phyloP scores from a whole-genome alignment of 2,329 filamentous ascomycete genomes.

The Claviceps sp. region DNA sequence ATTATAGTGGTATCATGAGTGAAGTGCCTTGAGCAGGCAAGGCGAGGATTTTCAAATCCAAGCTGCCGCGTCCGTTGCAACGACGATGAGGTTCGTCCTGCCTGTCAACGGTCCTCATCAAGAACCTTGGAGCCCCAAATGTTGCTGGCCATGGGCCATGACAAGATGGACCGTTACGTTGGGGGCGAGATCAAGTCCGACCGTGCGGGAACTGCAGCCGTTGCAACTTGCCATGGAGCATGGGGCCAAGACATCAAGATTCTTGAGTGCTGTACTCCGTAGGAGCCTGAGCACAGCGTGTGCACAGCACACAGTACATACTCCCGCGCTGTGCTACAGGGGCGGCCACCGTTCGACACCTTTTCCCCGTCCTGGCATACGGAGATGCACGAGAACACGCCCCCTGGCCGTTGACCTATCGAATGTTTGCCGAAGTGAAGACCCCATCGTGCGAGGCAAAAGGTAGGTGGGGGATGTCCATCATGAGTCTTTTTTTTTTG shows the following conservation, averaged over 20 bases:
- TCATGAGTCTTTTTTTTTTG: constrained; percentile 14
- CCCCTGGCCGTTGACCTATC: constrained; percentile 10
- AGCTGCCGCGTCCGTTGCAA: neutral
- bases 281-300: constrained; percentile 5
- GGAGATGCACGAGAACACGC: neutral
- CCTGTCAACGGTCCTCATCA: neutral
- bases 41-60: neutral
- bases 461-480: constrained; percentile 2
- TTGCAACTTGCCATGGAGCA: constrained; percentile 7
- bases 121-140: constrained; percentile 13
- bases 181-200: constrained; percentile 12
- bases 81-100: neutral
- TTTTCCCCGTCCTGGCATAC: neutral
- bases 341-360: constrained; percentile 1
- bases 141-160: constrained; percentile 5
- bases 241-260: constrained; percentile 5
- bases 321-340: neutral
- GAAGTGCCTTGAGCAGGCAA: neutral
- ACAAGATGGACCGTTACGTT: constrained; percentile 12
- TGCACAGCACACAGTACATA: neutral
- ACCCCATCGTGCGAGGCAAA: neutral
- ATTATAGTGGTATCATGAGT: constrained; percentile 2
- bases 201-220: constrained; percentile 8
- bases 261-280: neutral
- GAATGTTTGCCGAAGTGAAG: constrained; percentile 20